These are phyloP conservation scores for Pestalotiopsis sp. DNA, from an alignment of 2,329 filamentous ascomycete genomes.

Conservation along the genomic window DNA sequence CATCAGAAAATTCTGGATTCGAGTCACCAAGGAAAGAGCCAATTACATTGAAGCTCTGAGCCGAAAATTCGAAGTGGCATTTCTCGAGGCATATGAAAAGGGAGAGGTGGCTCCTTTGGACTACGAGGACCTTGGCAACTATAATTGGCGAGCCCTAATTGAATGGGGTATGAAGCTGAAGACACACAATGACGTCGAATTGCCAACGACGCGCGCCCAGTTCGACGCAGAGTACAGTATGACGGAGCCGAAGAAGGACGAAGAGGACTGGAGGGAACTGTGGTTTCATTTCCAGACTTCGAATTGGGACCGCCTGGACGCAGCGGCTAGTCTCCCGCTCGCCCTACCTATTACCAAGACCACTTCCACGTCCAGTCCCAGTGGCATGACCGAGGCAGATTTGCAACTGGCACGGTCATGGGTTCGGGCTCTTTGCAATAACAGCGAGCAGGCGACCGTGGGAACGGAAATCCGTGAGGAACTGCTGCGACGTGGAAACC, in stretches of 20 bases:
- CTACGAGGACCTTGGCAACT: slow-evolving; percentile 61
- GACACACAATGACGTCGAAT: slow-evolving; percentile 42
- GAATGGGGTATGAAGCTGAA: slow-evolving; percentile 63
- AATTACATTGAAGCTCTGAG: slow-evolving; percentile 57
- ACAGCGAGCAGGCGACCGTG: slow-evolving; percentile 34
- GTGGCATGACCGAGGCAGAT: slow-evolving; percentile 23
- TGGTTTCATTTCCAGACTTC: slow-evolving; percentile 56
- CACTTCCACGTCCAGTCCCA: neutral
- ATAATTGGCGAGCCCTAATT: slow-evolving; percentile 68
- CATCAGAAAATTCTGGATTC: slow-evolving; percentile 57
- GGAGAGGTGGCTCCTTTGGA: slow-evolving; percentile 62
- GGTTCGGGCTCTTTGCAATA: slow-evolving; percentile 60
- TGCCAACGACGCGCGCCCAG: slow-evolving; percentile 47
- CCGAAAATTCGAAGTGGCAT: slow-evolving; percentile 63
- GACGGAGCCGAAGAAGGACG: slow-evolving; percentile 35
- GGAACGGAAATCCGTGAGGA: slow-evolving; percentile 49
- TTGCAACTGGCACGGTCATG: slow-evolving; percentile 54
- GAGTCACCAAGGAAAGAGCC: slow-evolving; percentile 49
- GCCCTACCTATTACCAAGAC: slow-evolving; percentile 27
- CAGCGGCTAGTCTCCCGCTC: slow-evolving; percentile 48
- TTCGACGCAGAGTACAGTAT: slow-evolving; percentile 45
- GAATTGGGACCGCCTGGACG: slow-evolving; percentile 58
- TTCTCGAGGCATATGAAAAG: slow-evolving; percentile 65
- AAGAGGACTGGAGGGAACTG: slow-evolving; percentile 52
- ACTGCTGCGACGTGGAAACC: slow-evolving; percentile 48